Evolutionary conservation across 345 rosid genomes (phyloP), one percentile per base, ranked within the genome.

Genomic region (Durio zibethinus): DNA sequence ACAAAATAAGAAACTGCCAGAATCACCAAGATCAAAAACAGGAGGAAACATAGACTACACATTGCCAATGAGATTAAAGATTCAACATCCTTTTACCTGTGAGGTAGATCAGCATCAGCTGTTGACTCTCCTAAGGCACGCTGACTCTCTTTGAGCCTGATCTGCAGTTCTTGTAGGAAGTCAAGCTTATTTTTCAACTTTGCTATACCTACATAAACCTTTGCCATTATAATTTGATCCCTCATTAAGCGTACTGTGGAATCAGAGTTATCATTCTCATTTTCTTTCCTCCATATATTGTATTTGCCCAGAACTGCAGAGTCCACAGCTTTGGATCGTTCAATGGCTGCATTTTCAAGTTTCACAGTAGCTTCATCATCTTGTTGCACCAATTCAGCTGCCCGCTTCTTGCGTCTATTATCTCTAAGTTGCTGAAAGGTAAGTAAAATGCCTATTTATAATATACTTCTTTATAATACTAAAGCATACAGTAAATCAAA

Each of bases 161-260:
- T 76, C 82, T 91, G 97, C 65, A 97, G 89, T 64, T 97, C 98
- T 72, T 86, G 90, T 48, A 76, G 87, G 84, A 97, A 80, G 50
- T 84, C 95, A 63, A 31, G 84, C 83, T 89, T 94, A 85, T 86
- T 86, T 84, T 89, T 97, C 80, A 91, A 76, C 86, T 88, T 92
- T 45, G 99, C 98, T 75, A 97, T 87, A 69, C 94, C 83, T 68
- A 84, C 45, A 79, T 92, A 97, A 78, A 92, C 98, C 85, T 88
- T 92, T 76, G 97, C 96, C 99, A 97, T 92, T 83, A 97, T 92
- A 78, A 91, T 88, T 84, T 97, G 99, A 83, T 97, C 99, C 61
- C 97, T 82, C 85, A 97, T 91, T 86, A 97, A 84, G 82, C 97
- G 93, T 18, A 94, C 88, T 8, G 97, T 91, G 76, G 92, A 88